Evolutionary conservation across 148 eudicot species (phyloP).

Genomic region (Rhododendron mucronatum): DNA sequence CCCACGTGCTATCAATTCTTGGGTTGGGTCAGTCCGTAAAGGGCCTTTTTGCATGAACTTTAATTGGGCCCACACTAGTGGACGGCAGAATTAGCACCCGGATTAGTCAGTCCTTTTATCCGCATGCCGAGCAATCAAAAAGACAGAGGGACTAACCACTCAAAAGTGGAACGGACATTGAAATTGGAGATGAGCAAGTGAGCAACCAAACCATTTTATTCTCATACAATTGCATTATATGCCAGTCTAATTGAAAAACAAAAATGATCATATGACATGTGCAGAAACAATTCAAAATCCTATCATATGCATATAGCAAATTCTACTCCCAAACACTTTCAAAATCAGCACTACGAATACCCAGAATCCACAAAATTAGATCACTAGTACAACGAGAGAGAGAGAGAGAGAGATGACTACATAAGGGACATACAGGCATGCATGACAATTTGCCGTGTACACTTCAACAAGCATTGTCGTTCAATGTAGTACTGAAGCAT

Average conservation of each 20-base stretch:
- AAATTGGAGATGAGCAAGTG: not conserved
- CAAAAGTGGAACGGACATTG: not conserved
- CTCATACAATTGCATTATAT: too few species aligned
- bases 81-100: not conserved
- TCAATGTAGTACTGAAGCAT: constrained; percentile 88
- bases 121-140: not conserved
- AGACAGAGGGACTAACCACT: not conserved
- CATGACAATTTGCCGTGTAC: constrained; percentile 70
- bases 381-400: not conserved
- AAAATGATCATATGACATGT: not conserved
- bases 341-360: not conserved
- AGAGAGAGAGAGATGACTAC: not conserved
- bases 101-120: not conserved
- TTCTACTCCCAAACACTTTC: not conserved
- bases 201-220: not conserved
- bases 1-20: not conserved
- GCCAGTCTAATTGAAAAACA: not conserved
- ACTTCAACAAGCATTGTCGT: constrained; percentile 94
- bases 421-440: constrained; percentile 61
- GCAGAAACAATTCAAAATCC: not conserved
- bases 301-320: not conserved
- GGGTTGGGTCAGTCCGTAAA: not conserved
- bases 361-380: not conserved
- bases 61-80: not conserved
- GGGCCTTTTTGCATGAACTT: not conserved